Base-by-base conservation (phyloP, 192 early-diverging fungal species). In the Paraglomus occultum region DNA sequence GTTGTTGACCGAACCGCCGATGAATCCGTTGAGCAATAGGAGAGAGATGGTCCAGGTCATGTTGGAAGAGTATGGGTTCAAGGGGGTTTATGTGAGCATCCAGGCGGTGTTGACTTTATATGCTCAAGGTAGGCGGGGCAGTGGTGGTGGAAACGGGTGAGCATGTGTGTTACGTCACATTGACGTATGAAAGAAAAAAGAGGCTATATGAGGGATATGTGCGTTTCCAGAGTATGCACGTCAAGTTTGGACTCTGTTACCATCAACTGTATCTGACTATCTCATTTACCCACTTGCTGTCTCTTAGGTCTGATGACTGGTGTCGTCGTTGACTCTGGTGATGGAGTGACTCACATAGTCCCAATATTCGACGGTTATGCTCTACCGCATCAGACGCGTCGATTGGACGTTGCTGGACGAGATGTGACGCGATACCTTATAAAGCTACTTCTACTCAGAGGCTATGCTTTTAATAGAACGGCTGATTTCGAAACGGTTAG, bases 281-380 rank as follows among this genome's bases (percentile, higher is more conserved):
- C 22, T 79, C 64, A 44, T 58, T 15, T 12, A 0, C 8, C 49
- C 11, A n/a, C n/a, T n/a, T n/a, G n/a, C n/a, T 20, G 46, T 20
- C 4, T 10, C 10, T 45, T 52, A 92, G 91, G 91, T 64, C 77
- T 97, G 67, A 81, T 91, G 66, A 97, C 97, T 15, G 97, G 97
- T 76, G 94, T 98, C 49, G 97, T 99, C 5, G 91, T 99, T 12
- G 97, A 99, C 80, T 97, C 95, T 57, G 97, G 97, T 18, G 97
- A 99, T 79, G 95, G 97, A 78, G 97, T 99, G 31, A 97, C 97
- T 9, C 97, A 99, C 73, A 96, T 97, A 81, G 96, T 99, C 18
- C 97, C 97, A 42, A 95, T 99, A n/a, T 96, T 94, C 76, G 88
- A 98, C 68, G 95, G 97, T 40, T 97, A 89, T 73, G 89, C 95